A percentile compares a stretch with the other conserved stretches of the same genome.
phyloP scores from a whole-genome alignment of 116 monocot species.

The Papilionanthe hybrid region DNA sequence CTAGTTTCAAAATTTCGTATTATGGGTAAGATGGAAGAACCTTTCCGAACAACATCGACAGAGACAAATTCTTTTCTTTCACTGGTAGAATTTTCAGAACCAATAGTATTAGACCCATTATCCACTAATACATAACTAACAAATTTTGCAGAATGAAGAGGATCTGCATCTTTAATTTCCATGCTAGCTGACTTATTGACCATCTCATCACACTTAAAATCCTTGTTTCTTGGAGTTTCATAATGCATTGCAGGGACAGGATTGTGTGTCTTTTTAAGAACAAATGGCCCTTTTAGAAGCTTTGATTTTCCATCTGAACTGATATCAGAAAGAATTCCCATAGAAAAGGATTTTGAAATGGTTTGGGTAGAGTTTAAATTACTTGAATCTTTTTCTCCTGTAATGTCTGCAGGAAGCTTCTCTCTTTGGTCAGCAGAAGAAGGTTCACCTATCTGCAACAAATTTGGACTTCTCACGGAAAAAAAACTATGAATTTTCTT shows the following conservation, averaged over 20 bases:
- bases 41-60: not conserved
- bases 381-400: slow-evolving; percentile 15
- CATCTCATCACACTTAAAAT: not conserved
- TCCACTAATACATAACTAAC: not conserved
- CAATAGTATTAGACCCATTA: not conserved
- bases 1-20: not conserved
- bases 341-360: slow-evolving; percentile 49
- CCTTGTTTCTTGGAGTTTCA: not conserved
- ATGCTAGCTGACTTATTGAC: not conserved
- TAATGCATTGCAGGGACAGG: not conserved
- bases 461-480: not conserved
- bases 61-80: not conserved
- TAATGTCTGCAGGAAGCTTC: slow-evolving; percentile 10
- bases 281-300: not conserved
- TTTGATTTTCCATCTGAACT: slow-evolving; percentile 13
- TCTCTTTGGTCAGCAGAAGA: slow-evolving; percentile 14
- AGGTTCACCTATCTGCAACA: slow-evolving; percentile 20
- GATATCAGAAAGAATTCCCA: slow-evolving; percentile 35
- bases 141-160: not conserved
- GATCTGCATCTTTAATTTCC: not conserved
- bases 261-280: slow-evolving; percentile 15
- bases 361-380: slow-evolving; percentile 15
- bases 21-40: not conserved
- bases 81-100: not conserved
- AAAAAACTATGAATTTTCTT: not conserved